A percentile compares a stretch with the other conserved stretches of the same genome.
These are phyloP conservation scores for Phytophthora parvispora DNA, from an alignment of 352 stramenopile species.

Conservation along the genomic window DNA sequence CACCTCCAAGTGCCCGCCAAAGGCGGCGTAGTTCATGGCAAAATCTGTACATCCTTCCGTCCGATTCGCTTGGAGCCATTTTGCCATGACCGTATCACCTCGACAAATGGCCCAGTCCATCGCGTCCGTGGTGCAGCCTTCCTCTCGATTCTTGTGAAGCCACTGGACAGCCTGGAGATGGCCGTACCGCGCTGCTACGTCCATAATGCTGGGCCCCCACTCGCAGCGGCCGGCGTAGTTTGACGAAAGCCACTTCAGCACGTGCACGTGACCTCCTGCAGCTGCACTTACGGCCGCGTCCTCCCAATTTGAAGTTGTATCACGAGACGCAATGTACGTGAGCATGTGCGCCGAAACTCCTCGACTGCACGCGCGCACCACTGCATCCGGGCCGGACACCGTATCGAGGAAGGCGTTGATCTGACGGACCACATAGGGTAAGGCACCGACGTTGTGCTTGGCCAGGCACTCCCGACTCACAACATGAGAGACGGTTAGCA, in stretches of 20 bases:
- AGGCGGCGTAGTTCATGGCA: conserved; percentile 27
- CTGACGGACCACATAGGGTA: neutral
- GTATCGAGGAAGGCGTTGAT: conserved; percentile 2
- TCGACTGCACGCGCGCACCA: neutral
- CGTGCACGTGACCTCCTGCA: conserved; percentile 25
- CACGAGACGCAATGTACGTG: conserved; percentile 8
- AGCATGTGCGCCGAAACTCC: conserved; percentile 4
- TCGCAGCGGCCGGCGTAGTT: conserved; percentile 7
- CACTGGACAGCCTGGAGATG: conserved; percentile 11
- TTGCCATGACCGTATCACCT: conserved; percentile 13
- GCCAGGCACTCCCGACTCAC: conserved; percentile 6
- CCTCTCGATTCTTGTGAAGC: conserved; percentile 13
- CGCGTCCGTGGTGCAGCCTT: conserved; percentile 21
- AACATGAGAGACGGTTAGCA: conserved; percentile 5
- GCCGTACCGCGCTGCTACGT: conserved; percentile 12
- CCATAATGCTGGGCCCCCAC: conserved; percentile 12
- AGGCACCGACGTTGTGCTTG: neutral
- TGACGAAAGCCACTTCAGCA: conserved; percentile 13
- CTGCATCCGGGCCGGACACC: neutral
- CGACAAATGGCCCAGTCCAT: conserved; percentile 19
- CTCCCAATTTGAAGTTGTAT: neutral
- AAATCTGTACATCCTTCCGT: conserved; percentile 6
- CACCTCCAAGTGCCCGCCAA: conserved; percentile 23
- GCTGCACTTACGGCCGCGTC: conserved; percentile 18
- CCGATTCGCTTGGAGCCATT: conserved; percentile 21